Base-by-base conservation (phyloP, 176 grass and related monocot species). In the Cymbopogon citratus region DNA sequence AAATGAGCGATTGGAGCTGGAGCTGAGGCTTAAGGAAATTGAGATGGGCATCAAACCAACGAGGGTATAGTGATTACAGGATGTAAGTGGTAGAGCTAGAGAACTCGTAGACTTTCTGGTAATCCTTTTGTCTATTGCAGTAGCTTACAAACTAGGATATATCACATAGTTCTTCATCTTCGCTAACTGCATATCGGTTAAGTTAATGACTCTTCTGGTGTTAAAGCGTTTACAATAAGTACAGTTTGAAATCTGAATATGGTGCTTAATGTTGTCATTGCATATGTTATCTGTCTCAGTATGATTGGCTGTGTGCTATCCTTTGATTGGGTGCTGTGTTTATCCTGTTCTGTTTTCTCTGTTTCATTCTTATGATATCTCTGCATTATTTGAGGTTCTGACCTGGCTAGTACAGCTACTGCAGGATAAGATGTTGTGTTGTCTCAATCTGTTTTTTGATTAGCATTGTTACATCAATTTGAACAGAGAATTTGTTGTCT, bases 1-100 rank as follows among this genome's bases (percentile, higher is more conserved):
- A 63, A 98, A 98, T 81, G 83, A 98, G 75, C 82, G 66, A 38
- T 27, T 98, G 34, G 86, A 89, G 46, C 81, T 98, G 81, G 90
- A 92, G 64, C 52, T 98, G 65, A 94, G 69, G 71, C 90, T 85
- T 29, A 89, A 92, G 73, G 90, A 92, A 87, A 81, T 91, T 78
- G 84, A 92, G 63, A 63, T 87, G 71, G 84, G 89, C 54, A 62
- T 88, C 76, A 85, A 63, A 78, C 84, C 81, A 46, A 90, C 87
- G 57, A 92, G 83, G 63, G 74, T 76, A 35, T 78, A 68, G 56
- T 76, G 65, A 69, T 34, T 48, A 19, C 54, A 73, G 12, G 21
- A 4, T 69, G 66, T 61, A 54, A 86, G 83, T 74, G 66, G 49
- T 85, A 89, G 87, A 70, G 43, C 44, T 85, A 81, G 71, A 77